Conservation (phyloP, 2,329 filamentous ascomycete species). For the Diaporthe capsici region DNA sequence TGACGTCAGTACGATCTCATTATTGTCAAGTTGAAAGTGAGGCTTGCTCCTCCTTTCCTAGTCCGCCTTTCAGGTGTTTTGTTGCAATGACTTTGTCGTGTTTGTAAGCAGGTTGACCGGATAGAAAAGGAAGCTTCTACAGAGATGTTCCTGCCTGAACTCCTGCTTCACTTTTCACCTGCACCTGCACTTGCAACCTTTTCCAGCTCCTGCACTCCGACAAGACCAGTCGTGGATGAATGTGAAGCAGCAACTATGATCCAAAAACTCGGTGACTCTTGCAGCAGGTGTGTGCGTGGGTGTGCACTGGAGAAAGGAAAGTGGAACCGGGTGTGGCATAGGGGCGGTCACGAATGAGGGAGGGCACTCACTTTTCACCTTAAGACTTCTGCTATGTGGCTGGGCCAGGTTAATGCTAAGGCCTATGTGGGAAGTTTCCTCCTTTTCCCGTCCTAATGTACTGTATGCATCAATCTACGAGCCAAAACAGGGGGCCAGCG, state of each 20-base stretch:
- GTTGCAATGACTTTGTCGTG: neutral
- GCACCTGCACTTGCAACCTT: neutral
- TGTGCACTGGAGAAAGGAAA: conserved; percentile 10
- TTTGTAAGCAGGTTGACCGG: conserved; percentile 8
- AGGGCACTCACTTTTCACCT: conserved; percentile 17
- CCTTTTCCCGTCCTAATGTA: conserved; percentile 18
- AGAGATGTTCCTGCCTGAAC: neutral
- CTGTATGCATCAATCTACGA: conserved; percentile 28
- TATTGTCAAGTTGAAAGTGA: neutral
- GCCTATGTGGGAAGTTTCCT: conserved; percentile 29
- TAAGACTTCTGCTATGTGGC: conserved; percentile 24
- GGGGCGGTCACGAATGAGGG: conserved; percentile 20
- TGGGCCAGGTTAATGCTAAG: conserved; percentile 30
- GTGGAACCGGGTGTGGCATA: neutral
- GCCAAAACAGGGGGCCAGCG: conserved; percentile 13
- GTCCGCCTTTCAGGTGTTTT: neutral
- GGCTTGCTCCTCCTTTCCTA: neutral
- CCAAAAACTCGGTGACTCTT: neutral
- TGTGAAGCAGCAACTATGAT: neutral
- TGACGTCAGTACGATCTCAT: neutral
- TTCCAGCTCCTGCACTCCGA: neutral
- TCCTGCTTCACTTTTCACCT: neutral
- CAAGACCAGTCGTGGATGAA: neutral
- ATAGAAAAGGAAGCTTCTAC: neutral
- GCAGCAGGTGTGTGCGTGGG: neutral